Evolutionary conservation across 192 early-diverging fungal genomes (phyloP), one percentile per base, ranked within the genome.

Genomic region (Oehlia diaphana): DNA sequence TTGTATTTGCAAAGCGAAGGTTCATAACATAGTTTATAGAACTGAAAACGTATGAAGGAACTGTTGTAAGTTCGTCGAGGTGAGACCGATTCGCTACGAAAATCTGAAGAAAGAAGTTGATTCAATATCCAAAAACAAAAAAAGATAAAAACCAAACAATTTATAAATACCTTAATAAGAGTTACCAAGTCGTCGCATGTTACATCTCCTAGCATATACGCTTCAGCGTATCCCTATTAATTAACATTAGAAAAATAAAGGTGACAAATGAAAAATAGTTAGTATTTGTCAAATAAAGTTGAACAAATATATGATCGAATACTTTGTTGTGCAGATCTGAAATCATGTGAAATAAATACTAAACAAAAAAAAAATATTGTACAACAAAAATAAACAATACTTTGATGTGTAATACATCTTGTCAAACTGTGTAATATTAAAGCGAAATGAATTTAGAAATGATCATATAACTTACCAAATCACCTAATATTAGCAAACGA

Each of bases 201-300:
- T 28, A 94, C 84, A 33, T 94, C 91, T 9, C 85, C 88, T 33
- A 86, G 80, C 90, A 94, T 94, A 85, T 91, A 94, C 7, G 89
- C 89, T 77, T 94, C 93, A 21, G 90, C 90, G 80, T 93, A 91
- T 4, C 93, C 92, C 86, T 92, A 75, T 61, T 66, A 67, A 35
- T 14, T 50, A 68, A 37, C 19, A 39, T 13, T 31, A 31, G 4
- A 3, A 50, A 74, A 74, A 47, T 9, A 33, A n/a, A 10, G 19
- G 81, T 66, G 37, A 79, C 69, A 5, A n/a, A 80, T 31, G 31
- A 31, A 31, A 31, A 31, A 31, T 31, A 1, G 31, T 33, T 4
- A 67, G 9, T 63, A 6, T 21, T 28, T 64, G 6, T 42, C 39
- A 42, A 42, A 7, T 7, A 7, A 42, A 0, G 39, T 42, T 7